Percentiles rank a stretch among this genome's conserved stretches.
phyloP scores from a whole-genome alignment of 176 grass and related monocot species.

The Aechmea fasciata region DNA sequence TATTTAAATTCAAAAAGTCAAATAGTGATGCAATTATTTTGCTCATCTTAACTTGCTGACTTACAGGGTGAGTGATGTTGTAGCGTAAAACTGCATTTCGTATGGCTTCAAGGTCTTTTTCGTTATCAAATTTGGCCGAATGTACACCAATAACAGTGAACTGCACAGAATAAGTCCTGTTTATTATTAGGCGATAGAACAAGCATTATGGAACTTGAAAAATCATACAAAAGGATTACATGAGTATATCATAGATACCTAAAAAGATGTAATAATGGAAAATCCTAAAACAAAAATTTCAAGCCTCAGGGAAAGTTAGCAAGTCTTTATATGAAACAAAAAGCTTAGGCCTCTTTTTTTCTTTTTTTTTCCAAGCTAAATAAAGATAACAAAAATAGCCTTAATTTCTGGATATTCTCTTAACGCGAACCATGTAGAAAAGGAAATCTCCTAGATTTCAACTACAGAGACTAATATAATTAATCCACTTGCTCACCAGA shows the following conservation, averaged over 20 bases:
- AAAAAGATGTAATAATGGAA: background rate
- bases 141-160: conserved; percentile 97
- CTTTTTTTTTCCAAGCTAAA: too few relatives aligned
- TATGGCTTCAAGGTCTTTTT: conserved; percentile 96
- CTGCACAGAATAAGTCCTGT: conserved; percentile 29
- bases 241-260: background rate
- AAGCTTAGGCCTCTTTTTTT: too few relatives aligned
- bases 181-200: conserved; percentile 14
- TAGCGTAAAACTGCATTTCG: conserved; percentile 83
- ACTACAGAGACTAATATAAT: too few relatives aligned
- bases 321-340: background rate
- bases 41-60: conserved; percentile 5
- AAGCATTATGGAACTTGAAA: conserved; percentile 15
- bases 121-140: conserved; percentile 98
- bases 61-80: conserved; percentile 81
- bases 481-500: too few relatives aligned
- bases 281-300: background rate
- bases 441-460: too few relatives aligned
- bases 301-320: background rate
- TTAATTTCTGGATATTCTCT: too few relatives aligned
- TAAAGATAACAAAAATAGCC: too few relatives aligned
- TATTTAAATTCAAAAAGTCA: background rate
- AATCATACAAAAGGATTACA: background rate
- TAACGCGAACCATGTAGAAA: too few relatives aligned
- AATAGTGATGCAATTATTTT: background rate